phyloP scores from a whole-genome alignment of 164 flowering plant genomes.

The Berberis thunbergii region DNA sequence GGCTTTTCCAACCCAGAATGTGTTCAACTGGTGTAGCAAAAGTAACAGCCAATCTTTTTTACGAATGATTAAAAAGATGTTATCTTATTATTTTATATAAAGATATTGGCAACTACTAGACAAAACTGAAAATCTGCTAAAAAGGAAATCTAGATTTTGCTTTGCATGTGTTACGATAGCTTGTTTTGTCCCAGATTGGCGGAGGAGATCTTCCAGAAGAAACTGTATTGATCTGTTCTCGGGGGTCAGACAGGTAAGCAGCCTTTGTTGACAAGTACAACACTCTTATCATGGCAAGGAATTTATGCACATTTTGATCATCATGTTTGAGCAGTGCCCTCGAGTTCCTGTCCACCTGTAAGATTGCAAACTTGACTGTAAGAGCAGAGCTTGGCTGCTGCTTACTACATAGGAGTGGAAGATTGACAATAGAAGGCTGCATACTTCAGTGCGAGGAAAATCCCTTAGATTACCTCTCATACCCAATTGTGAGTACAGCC shows the following conservation, averaged over 20 bases:
- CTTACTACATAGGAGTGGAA: slow-evolving; percentile 90
- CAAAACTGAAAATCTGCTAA: not conserved
- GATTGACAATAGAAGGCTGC: slow-evolving; percentile 80
- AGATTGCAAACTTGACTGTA: slow-evolving; percentile 78
- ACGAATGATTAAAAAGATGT: not conserved
- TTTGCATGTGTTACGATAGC: slow-evolving; percentile 7
- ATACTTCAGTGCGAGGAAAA: slow-evolving; percentile 82
- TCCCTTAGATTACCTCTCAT: slow-evolving; percentile 86
- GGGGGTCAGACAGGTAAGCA: slow-evolving; percentile 88
- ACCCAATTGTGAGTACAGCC: slow-evolving; percentile 80
- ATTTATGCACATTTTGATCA: not conserved
- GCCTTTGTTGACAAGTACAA: not conserved
- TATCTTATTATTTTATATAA: not conserved
- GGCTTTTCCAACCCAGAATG: slow-evolving; percentile 6
- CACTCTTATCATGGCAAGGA: not conserved
- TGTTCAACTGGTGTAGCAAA: slow-evolving; percentile 5
- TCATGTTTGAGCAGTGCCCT: slow-evolving; percentile 57
- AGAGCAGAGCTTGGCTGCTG: slow-evolving; percentile 95
- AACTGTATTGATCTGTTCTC: slow-evolving; percentile 67
- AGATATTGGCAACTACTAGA: not conserved
- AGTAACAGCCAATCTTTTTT: slow-evolving; percentile 1
- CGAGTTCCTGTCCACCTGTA: slow-evolving; percentile 85
- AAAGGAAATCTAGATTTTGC: not conserved
- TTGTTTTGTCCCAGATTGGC: slow-evolving; percentile 61
- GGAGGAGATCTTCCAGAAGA: slow-evolving; percentile 91